Evolutionary conservation across 371 early-diverging fungal species (phyloP), one percentile per base, ranked within the genome.

Genomic region (Haplosporangium sp.): DNA sequence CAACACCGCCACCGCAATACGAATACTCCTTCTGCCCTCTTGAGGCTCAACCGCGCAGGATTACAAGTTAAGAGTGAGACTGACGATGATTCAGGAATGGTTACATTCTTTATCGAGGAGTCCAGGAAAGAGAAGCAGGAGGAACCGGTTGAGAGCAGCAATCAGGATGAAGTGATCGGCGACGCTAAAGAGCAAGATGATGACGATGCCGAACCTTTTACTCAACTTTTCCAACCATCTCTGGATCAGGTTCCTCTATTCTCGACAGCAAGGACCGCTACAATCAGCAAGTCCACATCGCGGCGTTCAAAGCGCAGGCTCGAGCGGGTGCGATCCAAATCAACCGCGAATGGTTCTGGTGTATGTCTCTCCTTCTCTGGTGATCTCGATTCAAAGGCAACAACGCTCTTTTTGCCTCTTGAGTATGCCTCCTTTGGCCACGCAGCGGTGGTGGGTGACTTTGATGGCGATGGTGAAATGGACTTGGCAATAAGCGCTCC

Each of bases 401-500:
- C 77, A 5, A 88, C 84, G 7, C 65, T 88, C 0, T 83, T 81
- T 13, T 61, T 87, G 8, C 84, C 87, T 1, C 69, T 81, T 43
- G 76, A 86, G 6, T 90, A 90, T 59, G 85, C 89, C 5, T 85
- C 85, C 1, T 81, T 96, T 23, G 96, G 95, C 6, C 87, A 87
- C 29, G 83, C 89, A 1, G 80, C 88, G 8, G 86, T 82, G 6
- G 61, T 74, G 0, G 95, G 94, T 2, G 92, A 95, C 63, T 94
- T 94, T 69, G 81, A 86, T 73, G 90, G 88, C 0, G 87, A 86
- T 66, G 90, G 90, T 0, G 53, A 64, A 13, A 36, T 80, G 6
- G 90, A 91, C 59, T 60, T 93, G n/a, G 94, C 87, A 0, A 86
- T 94, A 41, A 87, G 93, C 23, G 92, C 93, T 38, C 94, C 95